Base-by-base conservation (phyloP, 805 yeast genomes). In the Kodamaea lidongshanica region DNA sequence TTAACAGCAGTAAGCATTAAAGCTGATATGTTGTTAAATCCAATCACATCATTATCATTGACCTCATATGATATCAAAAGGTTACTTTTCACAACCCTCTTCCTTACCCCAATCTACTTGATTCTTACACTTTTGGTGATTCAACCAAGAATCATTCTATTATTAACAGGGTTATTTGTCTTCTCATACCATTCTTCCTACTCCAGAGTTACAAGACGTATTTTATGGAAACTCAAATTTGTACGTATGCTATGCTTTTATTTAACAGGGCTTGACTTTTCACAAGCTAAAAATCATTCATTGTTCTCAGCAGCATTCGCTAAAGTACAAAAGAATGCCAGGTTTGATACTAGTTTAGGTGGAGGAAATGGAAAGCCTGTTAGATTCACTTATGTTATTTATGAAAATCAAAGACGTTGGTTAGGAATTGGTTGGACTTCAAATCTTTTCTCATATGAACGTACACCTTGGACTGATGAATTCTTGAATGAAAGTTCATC, bases 381-480 rank as follows among this genome's bases (percentile, higher is more conserved):
- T 17, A 61, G 88, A 33, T 92, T 88, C 56, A 88, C 96, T 4
- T 89, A 85, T 56, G 96, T 86, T 2, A 65, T 92, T 7, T 88
- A 79, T 55, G 98, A 89, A 54, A 89, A 89, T 54, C 97, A 89
- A 61, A 76, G 98, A 50, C 77, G 94, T 46, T 89, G 98, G 98
- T 67, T 89, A 22, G 97, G 96, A 9, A 84, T 89, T 45, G 98
- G 98, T 8, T 89, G 98, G 98, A 89, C 97, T 0, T 68, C 94
- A 10, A 87, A 87, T 49, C 67, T 92, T 51, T 67, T 92, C 39
- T 79, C 94, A 28, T 89, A 89, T 51, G 98, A 89, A 58, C 72
- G 98, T 50, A 79, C 95, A 0, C 80, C 97, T 3, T 89, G 97
- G 96, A 88, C 97, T 0, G 98, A 89, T 52, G 96, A 88, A 54